Evolutionary conservation across 164 flowering plant species (phyloP).

Genomic region (Vitis cinerea): DNA sequence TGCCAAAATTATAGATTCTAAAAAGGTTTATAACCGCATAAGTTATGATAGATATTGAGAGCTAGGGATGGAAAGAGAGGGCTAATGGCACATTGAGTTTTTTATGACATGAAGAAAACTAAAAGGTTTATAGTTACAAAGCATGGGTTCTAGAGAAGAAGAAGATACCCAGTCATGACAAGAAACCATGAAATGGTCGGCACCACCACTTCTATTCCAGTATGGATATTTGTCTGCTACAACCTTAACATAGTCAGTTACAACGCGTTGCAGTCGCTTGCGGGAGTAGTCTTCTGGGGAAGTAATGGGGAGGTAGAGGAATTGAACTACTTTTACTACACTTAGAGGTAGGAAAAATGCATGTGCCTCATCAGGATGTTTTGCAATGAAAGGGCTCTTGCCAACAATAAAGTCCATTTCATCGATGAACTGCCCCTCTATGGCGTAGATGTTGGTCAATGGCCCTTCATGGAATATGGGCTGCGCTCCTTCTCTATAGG

Average conservation of each 20-base stretch:
- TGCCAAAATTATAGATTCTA: too few relatives aligned
- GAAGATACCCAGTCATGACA: constrained; percentile 70
- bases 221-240: constrained; percentile 49
- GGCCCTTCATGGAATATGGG: constrained; percentile 65
- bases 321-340: constrained; percentile 33
- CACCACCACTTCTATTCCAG: constrained; percentile 63
- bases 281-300: constrained; percentile 21
- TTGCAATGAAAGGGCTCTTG: constrained; percentile 35
- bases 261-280: constrained; percentile 26
- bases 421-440: constrained; percentile 64
- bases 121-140: too few relatives aligned
- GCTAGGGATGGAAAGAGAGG: too few relatives aligned
- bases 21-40: too few relatives aligned
- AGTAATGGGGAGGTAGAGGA: constrained; percentile 36
- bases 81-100: too few relatives aligned
- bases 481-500: constrained; percentile 61
- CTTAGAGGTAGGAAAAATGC: constrained; percentile 60
- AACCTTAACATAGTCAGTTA: constrained; percentile 38
- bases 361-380: constrained; percentile 53
- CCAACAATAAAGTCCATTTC: constrained; percentile 38
- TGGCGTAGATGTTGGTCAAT: constrained; percentile 45
- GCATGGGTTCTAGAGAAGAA: background rate
- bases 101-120: too few relatives aligned
- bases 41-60: too few relatives aligned
- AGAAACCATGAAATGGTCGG: constrained; percentile 67